phyloP scores from a whole-genome alignment of 2,329 filamentous ascomycete species.

The Colletotrichum shisoi region DNA sequence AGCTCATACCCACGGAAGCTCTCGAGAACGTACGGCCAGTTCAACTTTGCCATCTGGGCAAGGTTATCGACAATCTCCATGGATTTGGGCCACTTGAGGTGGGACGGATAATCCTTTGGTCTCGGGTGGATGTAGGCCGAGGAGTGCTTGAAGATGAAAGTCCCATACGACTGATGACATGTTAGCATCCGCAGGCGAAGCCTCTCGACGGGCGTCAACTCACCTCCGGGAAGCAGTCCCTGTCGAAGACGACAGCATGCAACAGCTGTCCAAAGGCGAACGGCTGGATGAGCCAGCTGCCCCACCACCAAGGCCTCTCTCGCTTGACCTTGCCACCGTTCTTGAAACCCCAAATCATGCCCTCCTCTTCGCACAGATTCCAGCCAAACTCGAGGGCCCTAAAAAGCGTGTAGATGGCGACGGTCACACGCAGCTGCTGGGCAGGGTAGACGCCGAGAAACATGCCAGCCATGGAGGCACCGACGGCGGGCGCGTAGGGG shows the following conservation, averaged over 20 bases:
- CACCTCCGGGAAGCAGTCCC: slow-evolving; percentile 74
- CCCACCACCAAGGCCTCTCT: slow-evolving; percentile 81
- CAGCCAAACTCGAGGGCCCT: slow-evolving; percentile 86
- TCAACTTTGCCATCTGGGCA: slow-evolving; percentile 78
- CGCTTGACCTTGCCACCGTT: slow-evolving; percentile 63
- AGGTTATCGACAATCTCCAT: slow-evolving; percentile 82
- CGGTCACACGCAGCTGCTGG: slow-evolving; percentile 73
- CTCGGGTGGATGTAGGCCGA: slow-evolving; percentile 79
- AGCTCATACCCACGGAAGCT: not conserved
- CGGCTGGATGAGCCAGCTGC: slow-evolving; percentile 83
- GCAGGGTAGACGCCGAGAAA: slow-evolving; percentile 78
- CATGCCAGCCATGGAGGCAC: slow-evolving; percentile 85
- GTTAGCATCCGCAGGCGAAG: slow-evolving; percentile 8
- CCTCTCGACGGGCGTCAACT: slow-evolving; percentile 40
- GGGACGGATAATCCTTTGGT: slow-evolving; percentile 72
- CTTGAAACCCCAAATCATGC: slow-evolving; percentile 69
- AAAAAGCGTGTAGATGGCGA: slow-evolving; percentile 83
- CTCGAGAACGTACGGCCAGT: slow-evolving; percentile 76
- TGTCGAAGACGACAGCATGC: slow-evolving; percentile 78
- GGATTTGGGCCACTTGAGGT: slow-evolving; percentile 76
- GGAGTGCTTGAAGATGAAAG: slow-evolving; percentile 73
- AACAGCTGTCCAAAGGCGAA: slow-evolving; percentile 78
- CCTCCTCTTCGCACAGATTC: slow-evolving; percentile 80
- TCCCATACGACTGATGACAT: slow-evolving; percentile 49
- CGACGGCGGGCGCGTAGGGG: slow-evolving; percentile 84